These are phyloP conservation scores for Nemania bipapillata DNA, from an alignment of 2,329 filamentous ascomycete genomes.

Conservation along the genomic window DNA sequence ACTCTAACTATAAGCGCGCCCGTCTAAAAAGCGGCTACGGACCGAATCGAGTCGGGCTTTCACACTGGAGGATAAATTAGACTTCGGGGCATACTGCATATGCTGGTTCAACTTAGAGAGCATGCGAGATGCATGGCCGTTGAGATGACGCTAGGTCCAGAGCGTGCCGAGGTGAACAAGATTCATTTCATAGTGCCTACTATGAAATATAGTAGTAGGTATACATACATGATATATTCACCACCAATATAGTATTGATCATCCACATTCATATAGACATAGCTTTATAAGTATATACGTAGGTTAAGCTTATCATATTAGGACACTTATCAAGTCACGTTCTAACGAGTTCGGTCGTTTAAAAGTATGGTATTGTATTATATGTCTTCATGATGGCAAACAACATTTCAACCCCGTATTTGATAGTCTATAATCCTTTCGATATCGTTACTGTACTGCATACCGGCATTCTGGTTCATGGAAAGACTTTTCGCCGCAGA, in stretches of 20 bases:
- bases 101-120: not conserved
- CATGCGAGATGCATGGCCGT: slow-evolving; percentile 4
- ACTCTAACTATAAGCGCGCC: not conserved
- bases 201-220: slow-evolving; percentile 3
- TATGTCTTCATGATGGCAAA: no score
- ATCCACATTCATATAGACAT: not conserved
- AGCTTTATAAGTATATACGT: no score
- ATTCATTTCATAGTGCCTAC: no score
- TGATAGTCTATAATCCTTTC: not conserved
- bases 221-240: no score
- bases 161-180: not conserved
- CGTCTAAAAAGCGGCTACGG: not conserved
- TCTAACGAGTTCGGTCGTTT: no score
- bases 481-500: slow-evolving; percentile 38
- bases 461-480: slow-evolving; percentile 50
- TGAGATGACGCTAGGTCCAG: slow-evolving; percentile 2
- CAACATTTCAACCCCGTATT: not conserved
- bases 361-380: no score
- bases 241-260: not conserved
- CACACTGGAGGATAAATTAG: slow-evolving; percentile 16
- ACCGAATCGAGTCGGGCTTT: not conserved
- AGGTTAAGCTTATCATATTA: no score
- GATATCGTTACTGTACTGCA: slow-evolving; percentile 27
- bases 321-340: no score
- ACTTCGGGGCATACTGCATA: not conserved